Evolutionary conservation across 148 eudicot genomes (phyloP), one percentile per base, ranked within the genome.

Genomic region (Cornus kousa): DNA sequence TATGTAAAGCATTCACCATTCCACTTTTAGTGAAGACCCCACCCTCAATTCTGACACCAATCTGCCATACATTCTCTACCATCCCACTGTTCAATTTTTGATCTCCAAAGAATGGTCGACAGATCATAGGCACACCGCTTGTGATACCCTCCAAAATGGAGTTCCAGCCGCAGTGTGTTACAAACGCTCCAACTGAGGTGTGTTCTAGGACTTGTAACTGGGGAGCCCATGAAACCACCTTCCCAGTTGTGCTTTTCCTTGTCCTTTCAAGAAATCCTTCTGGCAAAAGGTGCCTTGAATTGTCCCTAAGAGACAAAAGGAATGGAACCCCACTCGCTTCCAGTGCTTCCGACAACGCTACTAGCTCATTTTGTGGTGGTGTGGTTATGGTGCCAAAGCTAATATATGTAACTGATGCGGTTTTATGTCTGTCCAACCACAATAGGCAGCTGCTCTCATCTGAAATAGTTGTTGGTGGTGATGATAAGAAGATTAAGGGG

Each of bases 131-230:
- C 76, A 90, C 91, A 6, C 93, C 90, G 0, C 75, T 74, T 23
- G 80, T 82, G 31, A 94, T 82, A 33, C 94, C 86, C 82, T 94
- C 98, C 77, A 87, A 35, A 0, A 87, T 55, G 9, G 98, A 94
- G 73, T 91, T 91, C 98, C 98, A 94, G 12, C 98, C 98, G 57
- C 90, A 83, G 24, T 94, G 98, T 0, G 93, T 90, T 35, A 94
- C 79, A 66, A 91, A 90, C 43, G 82, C 92, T 6, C 94, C 92
- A 8, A 89, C 71, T 0, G 87, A 75, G 10, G 71, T 48, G 73
- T 89, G 92, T 1, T 68, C 81, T 65, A 94, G 70, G 0, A 94
- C 75, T 28, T 86, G 80, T 76, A 71, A 20, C 70, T 94, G 98
- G 4, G 98, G 96, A 0, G 98, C 90, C 98, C 98, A 94, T 0